These are phyloP conservation scores for Leccinellum luteum DNA, from an alignment of 768 basidiomycete genomes.

Conservation along the genomic window DNA sequence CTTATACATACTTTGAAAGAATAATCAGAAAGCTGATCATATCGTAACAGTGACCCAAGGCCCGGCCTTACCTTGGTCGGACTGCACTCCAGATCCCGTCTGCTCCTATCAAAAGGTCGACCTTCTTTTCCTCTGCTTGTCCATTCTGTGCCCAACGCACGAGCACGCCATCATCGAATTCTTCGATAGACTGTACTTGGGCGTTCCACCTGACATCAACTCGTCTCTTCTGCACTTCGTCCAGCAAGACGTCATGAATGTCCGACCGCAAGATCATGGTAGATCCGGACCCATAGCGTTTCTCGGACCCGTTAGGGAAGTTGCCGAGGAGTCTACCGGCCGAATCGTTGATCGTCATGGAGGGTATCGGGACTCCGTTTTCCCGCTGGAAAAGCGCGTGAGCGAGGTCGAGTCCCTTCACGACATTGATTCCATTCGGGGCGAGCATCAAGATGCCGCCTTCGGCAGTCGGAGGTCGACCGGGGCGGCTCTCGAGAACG, in stretches of 20 bases:
- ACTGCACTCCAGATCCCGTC: conserved; percentile 33
- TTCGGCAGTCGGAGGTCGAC: conserved; percentile 17
- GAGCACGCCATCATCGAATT: conserved; percentile 22
- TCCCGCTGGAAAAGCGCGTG: conserved; percentile 21
- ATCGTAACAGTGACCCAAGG: not conserved
- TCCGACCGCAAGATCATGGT: conserved; percentile 29
- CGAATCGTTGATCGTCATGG: conserved; percentile 22
- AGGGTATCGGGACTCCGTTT: conserved; percentile 18
- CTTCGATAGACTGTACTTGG: conserved; percentile 24
- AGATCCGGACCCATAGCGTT: conserved; percentile 29
- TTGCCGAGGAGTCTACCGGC: conserved; percentile 21
- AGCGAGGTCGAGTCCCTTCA: conserved; percentile 27
- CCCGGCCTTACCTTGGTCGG: conserved; percentile 17
- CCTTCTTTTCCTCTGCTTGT: conserved; percentile 20
- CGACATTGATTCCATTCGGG: conserved; percentile 29
- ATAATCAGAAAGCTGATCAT: not conserved
- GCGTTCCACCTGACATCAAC: conserved; percentile 24
- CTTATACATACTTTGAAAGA: conserved; percentile 20
- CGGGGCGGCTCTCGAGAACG: conserved; percentile 24
- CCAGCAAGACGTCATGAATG: conserved; percentile 30
- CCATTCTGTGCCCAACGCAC: conserved; percentile 27
- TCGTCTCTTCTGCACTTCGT: conserved; percentile 21
- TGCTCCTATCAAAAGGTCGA: conserved; percentile 31
- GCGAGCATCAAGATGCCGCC: conserved; percentile 29
- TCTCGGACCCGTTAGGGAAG: conserved; percentile 24